phyloP scores from a whole-genome alignment of 2,329 filamentous ascomycete genomes.

The Fusarium concolor region DNA sequence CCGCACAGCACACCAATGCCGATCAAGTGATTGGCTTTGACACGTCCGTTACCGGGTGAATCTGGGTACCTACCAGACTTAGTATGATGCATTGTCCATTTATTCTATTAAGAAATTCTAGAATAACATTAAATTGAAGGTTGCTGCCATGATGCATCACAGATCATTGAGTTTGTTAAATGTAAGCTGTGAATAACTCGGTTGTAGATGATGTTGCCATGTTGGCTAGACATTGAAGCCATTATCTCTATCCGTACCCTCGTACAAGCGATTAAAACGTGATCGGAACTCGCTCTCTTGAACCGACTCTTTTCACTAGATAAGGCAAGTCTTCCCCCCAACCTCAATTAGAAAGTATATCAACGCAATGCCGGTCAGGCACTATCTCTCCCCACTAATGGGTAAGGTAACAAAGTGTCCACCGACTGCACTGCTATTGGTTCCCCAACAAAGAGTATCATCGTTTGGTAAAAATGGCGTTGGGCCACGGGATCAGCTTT shows the following conservation, averaged over 20 bases:
- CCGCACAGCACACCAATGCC: constrained; percentile 4
- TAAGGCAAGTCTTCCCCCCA: background rate
- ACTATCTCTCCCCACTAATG: background rate
- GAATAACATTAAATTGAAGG: background rate
- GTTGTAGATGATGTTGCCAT: background rate
- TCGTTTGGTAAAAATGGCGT: background rate
- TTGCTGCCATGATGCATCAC: no score
- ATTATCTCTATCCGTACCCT: background rate
- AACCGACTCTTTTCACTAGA: background rate
- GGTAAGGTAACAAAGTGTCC: background rate
- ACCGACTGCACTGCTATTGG: background rate
- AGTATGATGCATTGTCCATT: background rate
- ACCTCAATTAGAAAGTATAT: background rate
- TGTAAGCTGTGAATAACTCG: no score
- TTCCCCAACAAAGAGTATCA: background rate
- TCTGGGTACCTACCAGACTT: constrained; percentile 3
- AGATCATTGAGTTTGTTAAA: no score
- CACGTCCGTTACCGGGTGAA: constrained; percentile 32
- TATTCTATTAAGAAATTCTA: background rate
- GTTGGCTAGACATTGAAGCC: background rate
- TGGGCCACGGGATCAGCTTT: constrained; percentile 10
- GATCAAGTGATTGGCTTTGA: constrained; percentile 10
- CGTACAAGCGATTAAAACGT: background rate
- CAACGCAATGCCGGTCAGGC: background rate
- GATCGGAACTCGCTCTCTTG: background rate